These are phyloP conservation scores for Globisporangium paddicum DNA, from an alignment of 352 stramenopile species.

Conservation along the genomic window DNA sequence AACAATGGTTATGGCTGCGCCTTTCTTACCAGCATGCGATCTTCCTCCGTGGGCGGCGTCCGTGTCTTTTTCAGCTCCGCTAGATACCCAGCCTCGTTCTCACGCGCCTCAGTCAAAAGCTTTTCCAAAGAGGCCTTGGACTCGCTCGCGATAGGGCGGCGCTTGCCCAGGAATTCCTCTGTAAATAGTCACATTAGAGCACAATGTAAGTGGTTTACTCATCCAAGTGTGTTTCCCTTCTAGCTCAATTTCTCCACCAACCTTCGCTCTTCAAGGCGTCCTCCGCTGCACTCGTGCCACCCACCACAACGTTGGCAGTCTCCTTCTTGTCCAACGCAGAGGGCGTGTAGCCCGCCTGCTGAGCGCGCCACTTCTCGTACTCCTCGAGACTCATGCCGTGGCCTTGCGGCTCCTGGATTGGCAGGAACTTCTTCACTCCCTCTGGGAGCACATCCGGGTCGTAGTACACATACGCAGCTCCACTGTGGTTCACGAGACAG, in stretches of 20 bases:
- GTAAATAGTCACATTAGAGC: constrained; percentile 19
- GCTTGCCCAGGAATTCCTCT: constrained; percentile 13
- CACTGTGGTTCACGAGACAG: constrained; percentile 20
- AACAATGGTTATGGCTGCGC: background rate
- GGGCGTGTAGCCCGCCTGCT: constrained; percentile 46
- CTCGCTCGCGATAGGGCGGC: constrained; percentile 19
- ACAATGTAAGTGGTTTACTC: constrained; percentile 2
- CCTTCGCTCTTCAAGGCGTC: constrained; percentile 19
- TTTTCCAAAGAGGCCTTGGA: constrained; percentile 77
- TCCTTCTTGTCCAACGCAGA: constrained; percentile 35
- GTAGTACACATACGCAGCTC: constrained; percentile 80
- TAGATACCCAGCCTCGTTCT: constrained; percentile 79
- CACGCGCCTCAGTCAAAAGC: constrained; percentile 61
- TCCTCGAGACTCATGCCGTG: constrained; percentile 85
- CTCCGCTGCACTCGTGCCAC: constrained; percentile 11
- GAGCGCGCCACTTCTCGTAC: constrained; percentile 81
- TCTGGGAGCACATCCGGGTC: constrained; percentile 76
- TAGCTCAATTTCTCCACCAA: background rate
- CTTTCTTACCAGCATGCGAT: constrained; percentile 75
- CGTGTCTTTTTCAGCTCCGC: constrained; percentile 66
- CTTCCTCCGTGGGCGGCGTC: constrained; percentile 47
- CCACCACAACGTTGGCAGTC: background rate
- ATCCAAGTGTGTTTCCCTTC: background rate
- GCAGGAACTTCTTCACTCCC: constrained; percentile 70
- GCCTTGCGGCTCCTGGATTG: constrained; percentile 76